Conservation (phyloP, 2,329 filamentous ascomycete species). For the Meredithiella fracta region DNA sequence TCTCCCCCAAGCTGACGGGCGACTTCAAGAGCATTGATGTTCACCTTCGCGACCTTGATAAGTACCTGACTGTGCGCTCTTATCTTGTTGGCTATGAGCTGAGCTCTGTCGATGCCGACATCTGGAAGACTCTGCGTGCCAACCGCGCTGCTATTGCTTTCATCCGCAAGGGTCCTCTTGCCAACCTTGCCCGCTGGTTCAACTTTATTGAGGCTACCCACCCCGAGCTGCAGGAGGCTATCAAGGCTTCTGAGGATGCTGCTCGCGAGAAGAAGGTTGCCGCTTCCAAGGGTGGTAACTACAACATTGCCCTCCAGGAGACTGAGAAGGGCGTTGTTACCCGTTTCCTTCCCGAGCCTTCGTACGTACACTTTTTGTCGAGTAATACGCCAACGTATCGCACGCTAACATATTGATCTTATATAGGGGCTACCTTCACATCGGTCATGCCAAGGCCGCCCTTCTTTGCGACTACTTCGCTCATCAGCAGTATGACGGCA, state of each 20-base stretch:
- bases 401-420: neutral
- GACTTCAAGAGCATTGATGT: conserved; percentile 76
- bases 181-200: conserved; percentile 76
- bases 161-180: conserved; percentile 59
- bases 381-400: neutral
- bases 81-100: conserved; percentile 71
- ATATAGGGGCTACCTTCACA: conserved; percentile 64
- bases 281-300: conserved; percentile 64
- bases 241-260: conserved; percentile 53
- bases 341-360: conserved; percentile 86
- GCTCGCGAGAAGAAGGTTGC: conserved; percentile 52
- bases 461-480: conserved; percentile 94
- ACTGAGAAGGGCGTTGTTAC: conserved; percentile 81
- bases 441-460: conserved; percentile 88
- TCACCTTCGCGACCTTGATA: conserved; percentile 61
- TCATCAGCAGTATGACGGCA: conserved; percentile 82
- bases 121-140: conserved; percentile 68
- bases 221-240: conserved; percentile 55
- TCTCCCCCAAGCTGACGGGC: conserved; percentile 34
- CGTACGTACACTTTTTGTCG: conserved; percentile 31
- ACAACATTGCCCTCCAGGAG: conserved; percentile 73
- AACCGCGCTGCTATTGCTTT: conserved; percentile 74
- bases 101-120: conserved; percentile 58
- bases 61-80: conserved; percentile 71
- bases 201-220: conserved; percentile 67